These are phyloP conservation scores for Skeletonema costatum DNA, from an alignment of 108 stramenopile genomes.

Conservation along the genomic window DNA sequence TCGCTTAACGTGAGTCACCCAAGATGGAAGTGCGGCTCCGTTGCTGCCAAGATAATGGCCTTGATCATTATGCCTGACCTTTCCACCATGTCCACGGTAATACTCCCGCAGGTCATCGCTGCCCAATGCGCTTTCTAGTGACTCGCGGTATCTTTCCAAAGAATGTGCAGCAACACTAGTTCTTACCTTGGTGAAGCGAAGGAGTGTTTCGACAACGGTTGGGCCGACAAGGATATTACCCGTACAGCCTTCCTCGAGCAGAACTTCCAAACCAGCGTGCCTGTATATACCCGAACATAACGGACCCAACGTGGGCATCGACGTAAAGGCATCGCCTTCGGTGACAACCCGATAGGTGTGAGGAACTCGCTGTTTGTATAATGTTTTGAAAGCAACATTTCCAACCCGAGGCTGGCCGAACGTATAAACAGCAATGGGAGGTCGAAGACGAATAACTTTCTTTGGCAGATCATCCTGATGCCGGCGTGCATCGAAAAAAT, in stretches of 20 bases:
- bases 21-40: conserved; percentile 37
- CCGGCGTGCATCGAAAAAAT: conserved; percentile 21
- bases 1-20: conserved; percentile 44
- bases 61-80: conserved; percentile 35
- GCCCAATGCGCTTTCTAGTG: conserved; percentile 69
- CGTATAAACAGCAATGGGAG: conserved; percentile 78
- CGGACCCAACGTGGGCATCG: conserved; percentile 60
- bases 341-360: conserved; percentile 79
- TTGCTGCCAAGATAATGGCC: neutral
- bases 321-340: conserved; percentile 78
- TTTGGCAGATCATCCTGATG: neutral
- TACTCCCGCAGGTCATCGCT: conserved; percentile 71
- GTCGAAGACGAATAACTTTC: conserved; percentile 54
- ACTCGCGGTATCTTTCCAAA: conserved; percentile 70
- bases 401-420: conserved; percentile 65
- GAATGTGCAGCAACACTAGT: conserved; percentile 71
- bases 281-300: conserved; percentile 68
- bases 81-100: conserved; percentile 59
- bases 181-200: conserved; percentile 77
- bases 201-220: conserved; percentile 80
- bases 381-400: conserved; percentile 57
- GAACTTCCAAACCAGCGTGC: conserved; percentile 78
- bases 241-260: conserved; percentile 77
- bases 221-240: conserved; percentile 84
- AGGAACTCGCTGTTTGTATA: conserved; percentile 78